Evolutionary conservation across 1,284 basidiomycete genomes (phyloP).

Genomic region (Heterobasidion irregulare): DNA sequence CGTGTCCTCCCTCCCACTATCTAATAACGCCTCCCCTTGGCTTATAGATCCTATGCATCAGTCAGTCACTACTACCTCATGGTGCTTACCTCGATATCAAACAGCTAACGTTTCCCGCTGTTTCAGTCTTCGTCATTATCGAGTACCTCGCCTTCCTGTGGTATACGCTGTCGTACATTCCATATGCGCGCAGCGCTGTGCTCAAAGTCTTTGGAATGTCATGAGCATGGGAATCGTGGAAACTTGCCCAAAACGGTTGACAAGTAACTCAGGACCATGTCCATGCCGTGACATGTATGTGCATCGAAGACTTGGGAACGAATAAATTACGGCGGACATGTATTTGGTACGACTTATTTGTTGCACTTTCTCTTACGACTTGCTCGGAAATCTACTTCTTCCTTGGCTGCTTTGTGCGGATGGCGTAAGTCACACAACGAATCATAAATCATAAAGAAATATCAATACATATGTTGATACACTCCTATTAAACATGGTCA

Average conservation of each 20-base stretch:
- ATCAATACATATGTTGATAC: background rate
- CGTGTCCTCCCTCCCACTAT: background rate
- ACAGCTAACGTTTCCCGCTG: slow-evolving; percentile 9
- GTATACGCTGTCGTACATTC: slow-evolving; percentile 81
- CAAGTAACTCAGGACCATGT: no score
- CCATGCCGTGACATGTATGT: no score
- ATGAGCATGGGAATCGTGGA: slow-evolving; percentile 7
- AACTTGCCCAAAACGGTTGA: no score
- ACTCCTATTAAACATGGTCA: slow-evolving; percentile 65
- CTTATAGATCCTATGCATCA: slow-evolving; percentile 35
- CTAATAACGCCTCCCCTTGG: background rate
- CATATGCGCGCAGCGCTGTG: slow-evolving; percentile 74
- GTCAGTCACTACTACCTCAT: slow-evolving; percentile 23
- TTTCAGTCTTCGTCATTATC: slow-evolving; percentile 75
- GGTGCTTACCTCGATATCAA: background rate
- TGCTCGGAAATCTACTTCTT: background rate
- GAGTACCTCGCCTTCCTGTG: slow-evolving; percentile 82
- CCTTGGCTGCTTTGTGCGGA: background rate
- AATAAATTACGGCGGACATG: background rate
- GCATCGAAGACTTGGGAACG: background rate
- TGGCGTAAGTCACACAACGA: no score
- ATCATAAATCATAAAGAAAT: background rate
- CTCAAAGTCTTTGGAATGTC: slow-evolving; percentile 54
- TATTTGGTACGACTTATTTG: background rate
- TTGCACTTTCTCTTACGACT: background rate